A percentile compares a stretch with the other conserved stretches of the same genome.
These are phyloP conservation scores for Grosmannia serpens DNA, from an alignment of 2,329 filamentous ascomycete genomes.

Conservation along the genomic window DNA sequence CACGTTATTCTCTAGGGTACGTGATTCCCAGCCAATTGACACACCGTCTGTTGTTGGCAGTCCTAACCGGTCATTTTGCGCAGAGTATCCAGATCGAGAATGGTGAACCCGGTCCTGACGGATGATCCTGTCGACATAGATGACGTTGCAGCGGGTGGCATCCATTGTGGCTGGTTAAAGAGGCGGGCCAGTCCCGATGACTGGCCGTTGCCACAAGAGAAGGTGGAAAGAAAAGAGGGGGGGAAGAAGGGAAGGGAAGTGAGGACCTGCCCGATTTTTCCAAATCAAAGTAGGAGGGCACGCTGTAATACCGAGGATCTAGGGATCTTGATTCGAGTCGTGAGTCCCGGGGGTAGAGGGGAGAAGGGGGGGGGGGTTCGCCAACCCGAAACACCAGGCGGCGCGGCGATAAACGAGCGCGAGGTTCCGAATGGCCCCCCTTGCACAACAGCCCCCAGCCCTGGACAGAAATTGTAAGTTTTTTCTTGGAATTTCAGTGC, in stretches of 20 bases:
- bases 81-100: constrained; percentile 15
- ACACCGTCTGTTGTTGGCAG: constrained; percentile 1
- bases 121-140: constrained; percentile 47
- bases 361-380: constrained; percentile 5
- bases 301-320: background rate
- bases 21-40: constrained; percentile 19
- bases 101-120: constrained; percentile 32
- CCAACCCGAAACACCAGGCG: constrained; percentile 13
- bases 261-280: background rate
- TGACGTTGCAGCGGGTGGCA: constrained; percentile 43
- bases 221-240: background rate
- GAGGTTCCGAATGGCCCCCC: constrained; percentile 5
- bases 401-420: constrained; percentile 9
- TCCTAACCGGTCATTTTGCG: background rate
- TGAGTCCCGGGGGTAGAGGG: background rate
- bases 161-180: constrained; percentile 42
- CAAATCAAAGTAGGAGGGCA: background rate
- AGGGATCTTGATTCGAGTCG: background rate
- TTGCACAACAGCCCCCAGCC: constrained; percentile 9
- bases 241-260: background rate
- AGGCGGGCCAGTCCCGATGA: constrained; percentile 47
- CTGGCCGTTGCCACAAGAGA: constrained; percentile 38
- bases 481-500: background rate
- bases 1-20: constrained; percentile 33
- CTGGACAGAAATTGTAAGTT: constrained; percentile 1